phyloP scores from a whole-genome alignment of 768 basidiomycete species.

The Suillus bovinus region DNA sequence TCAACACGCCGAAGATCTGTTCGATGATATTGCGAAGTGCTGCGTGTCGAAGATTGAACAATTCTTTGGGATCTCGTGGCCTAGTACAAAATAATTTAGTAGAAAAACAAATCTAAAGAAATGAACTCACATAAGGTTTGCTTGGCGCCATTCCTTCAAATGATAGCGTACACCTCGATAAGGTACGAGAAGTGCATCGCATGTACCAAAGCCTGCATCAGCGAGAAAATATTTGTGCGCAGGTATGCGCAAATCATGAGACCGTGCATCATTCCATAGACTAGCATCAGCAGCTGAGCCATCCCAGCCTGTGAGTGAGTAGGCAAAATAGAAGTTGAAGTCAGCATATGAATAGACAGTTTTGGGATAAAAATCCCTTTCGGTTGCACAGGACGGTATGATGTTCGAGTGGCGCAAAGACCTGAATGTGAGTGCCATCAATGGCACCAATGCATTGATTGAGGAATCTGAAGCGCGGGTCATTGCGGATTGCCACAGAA shows the following conservation, averaged over 20 bases:
- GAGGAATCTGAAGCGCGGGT: not conserved
- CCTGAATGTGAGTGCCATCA: conserved; percentile 7
- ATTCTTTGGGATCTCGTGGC: conserved; percentile 1
- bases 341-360: conserved; percentile 15
- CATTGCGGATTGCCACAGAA: not conserved
- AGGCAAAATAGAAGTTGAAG: conserved; percentile 9
- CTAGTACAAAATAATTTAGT: not conserved
- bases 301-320: conserved; percentile 15
- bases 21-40: conserved; percentile 15
- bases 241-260: conserved; percentile 23
- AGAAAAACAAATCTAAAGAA: not conserved
- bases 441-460: conserved; percentile 4
- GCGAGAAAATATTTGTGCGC: conserved; percentile 13
- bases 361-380: conserved; percentile 14
- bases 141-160: conserved; percentile 18
- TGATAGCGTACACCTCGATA: conserved; percentile 31
- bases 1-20: conserved; percentile 25
- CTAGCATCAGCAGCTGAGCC: conserved; percentile 14
- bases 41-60: conserved; percentile 1
- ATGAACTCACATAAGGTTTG: not conserved
- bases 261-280: conserved; percentile 10
- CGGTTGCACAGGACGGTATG: conserved; percentile 9
- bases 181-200: conserved; percentile 25
- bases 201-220: conserved; percentile 9
- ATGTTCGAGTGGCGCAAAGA: not conserved